Base-by-base conservation (phyloP, 2,329 filamentous ascomycete genomes). In the Alternaria infectoria region DNA sequence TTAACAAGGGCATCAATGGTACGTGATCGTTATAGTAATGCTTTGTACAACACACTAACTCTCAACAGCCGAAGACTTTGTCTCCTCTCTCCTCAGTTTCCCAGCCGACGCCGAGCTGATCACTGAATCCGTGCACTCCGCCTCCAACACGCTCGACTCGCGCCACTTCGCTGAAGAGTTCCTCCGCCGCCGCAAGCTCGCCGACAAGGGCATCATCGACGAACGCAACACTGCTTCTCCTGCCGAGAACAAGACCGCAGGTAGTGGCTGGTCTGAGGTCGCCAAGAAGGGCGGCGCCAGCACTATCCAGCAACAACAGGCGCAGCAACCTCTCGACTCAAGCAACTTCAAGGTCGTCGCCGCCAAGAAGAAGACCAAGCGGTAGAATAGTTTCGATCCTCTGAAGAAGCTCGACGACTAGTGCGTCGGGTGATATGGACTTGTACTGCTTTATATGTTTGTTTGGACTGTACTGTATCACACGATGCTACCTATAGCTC, bases 91-190 rank as follows among this genome's bases (percentile, higher is more conserved):
- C 47, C 85, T 92, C 50, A 87, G 87, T 63, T 89, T 97, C 65
- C 93, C 93, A 1, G 84, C 89, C 1, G 93, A 97, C 62, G 84
- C 88, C 13, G 88, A 91, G 64, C 87, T 98, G 70, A 94, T 99
- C 72, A 92, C 93, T 12, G 96, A 98, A 77, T 91, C 91, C 9
- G 91, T 98, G 21, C 97, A 98, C 80, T 88, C 89, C 62, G 91
- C 89, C 77, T 96, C 93, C 2, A 91, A 90, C 73, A 96, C 94
- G 1, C 92, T 99, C 81, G 93, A 99, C 75, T 93, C 93, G 0
- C 91, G 92, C 54, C 93, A 96, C 75, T 98, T 98, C 76, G 93
- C 93, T 0, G 92, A 97, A 63, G 96, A 99, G 79, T 99, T 96
- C 76, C 88, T 98, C 62, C 91, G 94, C 32, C 93, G 95, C 73